phyloP scores from a whole-genome alignment of 2,329 filamentous ascomycete species.

The Hypoxylon sp. region DNA sequence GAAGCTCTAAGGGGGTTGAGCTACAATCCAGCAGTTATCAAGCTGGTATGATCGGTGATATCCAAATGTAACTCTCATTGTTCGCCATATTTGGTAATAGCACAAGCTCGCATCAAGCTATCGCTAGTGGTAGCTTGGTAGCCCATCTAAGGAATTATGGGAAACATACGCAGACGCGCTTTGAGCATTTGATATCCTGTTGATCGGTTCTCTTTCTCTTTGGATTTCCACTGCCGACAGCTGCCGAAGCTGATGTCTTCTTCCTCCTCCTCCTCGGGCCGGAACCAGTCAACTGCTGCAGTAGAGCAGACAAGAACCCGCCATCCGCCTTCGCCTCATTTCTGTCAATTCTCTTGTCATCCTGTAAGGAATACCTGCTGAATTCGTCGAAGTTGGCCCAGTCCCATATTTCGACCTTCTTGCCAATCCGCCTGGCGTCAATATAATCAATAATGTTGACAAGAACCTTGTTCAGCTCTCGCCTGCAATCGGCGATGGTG shows the following conservation, averaged over 20 bases:
- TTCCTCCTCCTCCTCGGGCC: neutral
- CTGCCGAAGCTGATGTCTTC: neutral
- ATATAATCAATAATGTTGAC: slow-evolving; percentile 51
- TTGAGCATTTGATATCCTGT: neutral
- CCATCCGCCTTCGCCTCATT: slow-evolving; percentile 32
- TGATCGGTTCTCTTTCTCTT: slow-evolving; percentile 18
- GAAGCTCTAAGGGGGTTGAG: too few species aligned
- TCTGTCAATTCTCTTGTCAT: slow-evolving; percentile 35
- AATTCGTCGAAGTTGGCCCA: slow-evolving; percentile 41
- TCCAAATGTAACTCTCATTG: neutral
- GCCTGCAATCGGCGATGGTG: slow-evolving; percentile 38
- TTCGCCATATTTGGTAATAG: neutral
- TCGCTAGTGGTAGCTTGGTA: too few species aligned
- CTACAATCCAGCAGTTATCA: neutral
- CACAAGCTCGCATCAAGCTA: neutral
- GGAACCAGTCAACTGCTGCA: slow-evolving; percentile 32
- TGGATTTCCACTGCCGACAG: neutral
- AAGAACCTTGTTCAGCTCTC: slow-evolving; percentile 40
- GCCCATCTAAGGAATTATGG: neutral
- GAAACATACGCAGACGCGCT: slow-evolving; percentile 7
- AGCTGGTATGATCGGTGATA: neutral
- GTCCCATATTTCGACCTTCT: slow-evolving; percentile 43
- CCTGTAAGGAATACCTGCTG: slow-evolving; percentile 37
- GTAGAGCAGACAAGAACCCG: slow-evolving; percentile 39
- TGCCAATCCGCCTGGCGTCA: slow-evolving; percentile 39